Base-by-base conservation (phyloP, 495 filamentous ascomycete species). In the Chlorociboria aeruginascens region DNA sequence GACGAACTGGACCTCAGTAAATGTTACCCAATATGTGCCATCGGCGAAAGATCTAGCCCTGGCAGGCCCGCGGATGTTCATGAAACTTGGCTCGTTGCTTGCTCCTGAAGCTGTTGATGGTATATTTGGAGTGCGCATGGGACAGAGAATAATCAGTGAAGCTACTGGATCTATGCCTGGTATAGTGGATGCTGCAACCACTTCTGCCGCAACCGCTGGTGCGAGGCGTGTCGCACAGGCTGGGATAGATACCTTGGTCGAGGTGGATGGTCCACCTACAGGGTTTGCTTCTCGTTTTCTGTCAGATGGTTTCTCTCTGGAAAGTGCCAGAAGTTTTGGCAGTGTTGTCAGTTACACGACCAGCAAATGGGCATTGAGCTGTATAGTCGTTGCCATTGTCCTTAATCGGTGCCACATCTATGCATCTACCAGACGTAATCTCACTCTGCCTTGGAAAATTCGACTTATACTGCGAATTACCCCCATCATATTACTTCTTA, bases 391-490 rank as follows among this genome's bases (percentile, higher is more conserved):
- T 66, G 86, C 87, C 42, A 73, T 98, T 48, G 64, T 98, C 51
- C 70, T 96, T 30, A 96, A 98, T 66, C 79, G 92, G 36, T 89
- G 92, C 10, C 81, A 87, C 34, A 86, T 97, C 45, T 98, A 93
- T 63, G 89, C 90, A 32, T 90, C 89, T 0, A 85, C 86, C 6
- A 72, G 92, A 35, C 74, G 88, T 32, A 81, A 83, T 29, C 69
- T 95, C 6, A 72, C 69, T 7, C 68, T 97, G 0, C 69, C 71
- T 32, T 88, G 84, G 78, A 72, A 75, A 31, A 63, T 85, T 34
- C 82, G 92, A 3, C 64, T 94, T 6, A 62, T 75, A 0, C 65
- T 97, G 10, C 85, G 92, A 34, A 67, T 86, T 16, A 58, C 79
- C 7, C 87, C 89, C 0, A 82, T 95, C n/a, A 11, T 85, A 6